Percentiles rank a stretch among this genome's conserved stretches.
Evolutionary conservation across 2,329 filamentous ascomycete genomes (phyloP).

Genomic region (Elsinoe perseae): DNA sequence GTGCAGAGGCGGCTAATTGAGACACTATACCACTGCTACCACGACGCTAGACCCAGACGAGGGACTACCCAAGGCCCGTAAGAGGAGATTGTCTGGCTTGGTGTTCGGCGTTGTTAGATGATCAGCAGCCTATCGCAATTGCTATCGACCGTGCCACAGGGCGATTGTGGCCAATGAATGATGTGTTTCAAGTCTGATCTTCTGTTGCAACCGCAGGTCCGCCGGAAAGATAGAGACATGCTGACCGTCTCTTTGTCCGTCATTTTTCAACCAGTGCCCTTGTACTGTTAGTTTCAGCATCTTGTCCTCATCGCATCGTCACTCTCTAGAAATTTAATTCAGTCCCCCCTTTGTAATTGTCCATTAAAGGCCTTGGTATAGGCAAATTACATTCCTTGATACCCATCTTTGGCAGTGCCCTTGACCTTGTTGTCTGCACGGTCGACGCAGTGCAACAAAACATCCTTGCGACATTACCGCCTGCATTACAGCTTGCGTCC

Average conservation of each 20-base stretch:
- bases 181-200: constrained; percentile 8
- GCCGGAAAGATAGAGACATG: neutral
- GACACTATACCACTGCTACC: constrained; percentile 5
- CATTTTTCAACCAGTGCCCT: neutral
- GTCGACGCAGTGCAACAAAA: neutral
- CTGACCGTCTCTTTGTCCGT: neutral
- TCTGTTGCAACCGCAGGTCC: constrained; percentile 8
- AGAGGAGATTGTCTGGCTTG: too few relatives aligned
- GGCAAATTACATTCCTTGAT: constrained; percentile 5
- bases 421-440: constrained; percentile 1
- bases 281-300: neutral
- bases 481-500: constrained; percentile 10
- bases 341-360: neutral
- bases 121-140: constrained; percentile 14
- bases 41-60: constrained; percentile 3
- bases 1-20: constrained; percentile 11
- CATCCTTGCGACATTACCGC: constrained; percentile 10
- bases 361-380: neutral
- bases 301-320: neutral
- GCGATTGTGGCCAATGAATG: neutral
- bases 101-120: constrained; percentile 10
- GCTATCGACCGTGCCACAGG: neutral
- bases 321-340: neutral
- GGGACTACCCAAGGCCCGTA: too few relatives aligned
- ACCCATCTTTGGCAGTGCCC: neutral